These are phyloP conservation scores for Mallotus repandus DNA, from an alignment of 441 rosid species.

Conservation along the genomic window DNA sequence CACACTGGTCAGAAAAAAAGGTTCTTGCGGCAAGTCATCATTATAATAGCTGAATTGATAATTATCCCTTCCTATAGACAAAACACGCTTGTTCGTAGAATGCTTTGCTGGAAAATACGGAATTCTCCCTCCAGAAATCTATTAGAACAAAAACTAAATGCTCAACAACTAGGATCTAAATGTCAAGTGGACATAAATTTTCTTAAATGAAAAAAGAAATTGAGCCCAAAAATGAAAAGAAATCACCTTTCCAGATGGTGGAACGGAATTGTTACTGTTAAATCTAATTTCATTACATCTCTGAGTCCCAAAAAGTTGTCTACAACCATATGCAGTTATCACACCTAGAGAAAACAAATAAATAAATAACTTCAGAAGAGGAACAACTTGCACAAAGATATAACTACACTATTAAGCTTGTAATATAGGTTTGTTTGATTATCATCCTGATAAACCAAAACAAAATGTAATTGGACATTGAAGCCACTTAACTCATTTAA, in stretches of 20 bases:
- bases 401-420: neutral
- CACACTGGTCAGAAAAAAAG: slow-evolving; percentile 48
- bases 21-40: slow-evolving; percentile 35
- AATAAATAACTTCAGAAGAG: neutral
- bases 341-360: slow-evolving; percentile 23
- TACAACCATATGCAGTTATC: slow-evolving; percentile 17
- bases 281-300: slow-evolving; percentile 21
- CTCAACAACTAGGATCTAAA: neutral
- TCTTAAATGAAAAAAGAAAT: neutral
- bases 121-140: slow-evolving; percentile 29
- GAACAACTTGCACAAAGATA: neutral
- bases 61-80: slow-evolving; percentile 30
- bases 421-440: neutral
- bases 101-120: slow-evolving; percentile 15
- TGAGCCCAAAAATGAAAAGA: neutral
- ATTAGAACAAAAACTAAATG: slow-evolving; percentile 14
- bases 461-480: neutral
- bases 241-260: slow-evolving; percentile 24
- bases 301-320: slow-evolving; percentile 16
- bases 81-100: slow-evolving; percentile 18
- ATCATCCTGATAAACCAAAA: neutral
- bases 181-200: neutral
- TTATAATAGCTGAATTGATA: slow-evolving; percentile 30
- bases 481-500: neutral
- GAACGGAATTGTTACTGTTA: slow-evolving; percentile 1